Percentiles rank a stretch among this genome's conserved stretches.
Evolutionary conservation across 495 filamentous ascomycete genomes (phyloP).

Genomic region (Talaromyces borbonicus): DNA sequence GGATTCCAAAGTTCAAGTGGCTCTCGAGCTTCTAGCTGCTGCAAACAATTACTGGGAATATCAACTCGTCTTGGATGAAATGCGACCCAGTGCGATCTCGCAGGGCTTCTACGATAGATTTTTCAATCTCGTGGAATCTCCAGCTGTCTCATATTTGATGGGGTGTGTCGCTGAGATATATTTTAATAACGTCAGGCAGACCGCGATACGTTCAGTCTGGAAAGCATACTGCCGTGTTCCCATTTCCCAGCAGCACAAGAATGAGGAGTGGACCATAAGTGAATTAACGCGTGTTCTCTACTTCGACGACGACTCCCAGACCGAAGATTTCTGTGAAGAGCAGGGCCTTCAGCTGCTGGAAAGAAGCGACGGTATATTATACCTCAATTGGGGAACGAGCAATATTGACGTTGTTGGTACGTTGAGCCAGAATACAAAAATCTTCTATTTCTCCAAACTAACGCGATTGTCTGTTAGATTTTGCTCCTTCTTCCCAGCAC

Average conservation of each 20-base stretch:
- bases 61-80: slow-evolving; percentile 53
- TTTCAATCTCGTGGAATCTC: slow-evolving; percentile 63
- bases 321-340: slow-evolving; percentile 55
- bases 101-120: slow-evolving; percentile 60
- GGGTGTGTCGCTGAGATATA: slow-evolving; percentile 88
- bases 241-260: slow-evolving; percentile 54
- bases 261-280: slow-evolving; percentile 63
- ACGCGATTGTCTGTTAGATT: slow-evolving; percentile 18
- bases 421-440: slow-evolving; percentile 11
- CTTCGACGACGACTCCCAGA: slow-evolving; percentile 66
- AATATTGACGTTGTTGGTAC: slow-evolving; percentile 34
- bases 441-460: not conserved
- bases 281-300: slow-evolving; percentile 56
- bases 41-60: slow-evolving; percentile 54
- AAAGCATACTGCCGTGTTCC: slow-evolving; percentile 44
- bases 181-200: slow-evolving; percentile 72
- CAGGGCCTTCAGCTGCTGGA: slow-evolving; percentile 55
- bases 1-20: slow-evolving; percentile 50
- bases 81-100: slow-evolving; percentile 43
- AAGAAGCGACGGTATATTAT: slow-evolving; percentile 37
- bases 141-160: slow-evolving; percentile 75
- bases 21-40: slow-evolving; percentile 58
- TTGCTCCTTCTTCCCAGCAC: slow-evolving; percentile 37
- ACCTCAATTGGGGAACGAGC: slow-evolving; percentile 42
- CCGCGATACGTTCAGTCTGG: slow-evolving; percentile 61